Conservation (phyloP, 768 basidiomycete species). For the Krasilnikovozyma curviuscula region DNA sequence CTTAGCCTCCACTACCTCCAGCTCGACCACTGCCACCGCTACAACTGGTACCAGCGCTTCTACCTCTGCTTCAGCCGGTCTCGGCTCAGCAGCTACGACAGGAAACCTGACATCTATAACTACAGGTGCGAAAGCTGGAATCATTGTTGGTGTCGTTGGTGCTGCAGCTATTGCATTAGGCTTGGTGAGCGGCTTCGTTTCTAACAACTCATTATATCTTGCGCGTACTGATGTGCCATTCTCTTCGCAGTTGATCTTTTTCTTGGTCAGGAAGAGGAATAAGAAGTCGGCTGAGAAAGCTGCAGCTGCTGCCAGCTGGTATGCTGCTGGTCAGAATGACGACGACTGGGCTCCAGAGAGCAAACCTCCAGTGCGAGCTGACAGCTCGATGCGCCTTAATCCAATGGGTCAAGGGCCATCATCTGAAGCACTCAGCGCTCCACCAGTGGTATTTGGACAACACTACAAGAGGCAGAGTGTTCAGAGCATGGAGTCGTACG, state of each 20-base stretch:
- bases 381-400: slow-evolving; percentile 1
- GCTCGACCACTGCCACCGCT: neutral
- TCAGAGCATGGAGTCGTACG: neutral
- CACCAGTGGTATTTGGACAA: neutral
- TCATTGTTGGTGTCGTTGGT: slow-evolving; percentile 3
- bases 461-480: neutral
- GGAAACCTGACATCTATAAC: neutral
- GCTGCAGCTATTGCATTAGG: neutral
- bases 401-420: neutral
- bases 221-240: neutral
- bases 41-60: neutral
- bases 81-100: neutral
- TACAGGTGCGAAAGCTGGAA: slow-evolving; percentile 4
- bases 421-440: slow-evolving; percentile 3
- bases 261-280: neutral
- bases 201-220: neutral
- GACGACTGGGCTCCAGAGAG: slow-evolving; percentile 4
- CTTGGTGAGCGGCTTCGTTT: neutral
- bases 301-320: too few species aligned
- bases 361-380: neutral
- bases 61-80: neutral
- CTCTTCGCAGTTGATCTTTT: neutral
- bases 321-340: neutral
- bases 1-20: neutral
- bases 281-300: neutral